Evolutionary conservation across 2,329 filamentous ascomycete species (phyloP).

Genomic region (Juglanconis sp.): DNA sequence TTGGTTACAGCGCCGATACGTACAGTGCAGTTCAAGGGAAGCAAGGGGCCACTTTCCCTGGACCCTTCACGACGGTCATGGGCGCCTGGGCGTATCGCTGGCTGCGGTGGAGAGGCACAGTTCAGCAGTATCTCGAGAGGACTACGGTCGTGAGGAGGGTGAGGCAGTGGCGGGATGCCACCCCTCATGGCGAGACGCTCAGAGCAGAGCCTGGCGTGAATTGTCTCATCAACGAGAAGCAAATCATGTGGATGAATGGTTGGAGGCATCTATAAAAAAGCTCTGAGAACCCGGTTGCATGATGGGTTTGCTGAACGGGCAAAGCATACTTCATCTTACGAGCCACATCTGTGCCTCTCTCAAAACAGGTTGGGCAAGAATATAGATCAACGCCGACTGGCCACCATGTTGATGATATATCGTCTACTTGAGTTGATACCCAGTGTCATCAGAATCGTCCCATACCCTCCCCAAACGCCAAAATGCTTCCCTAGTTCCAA

Average conservation of each 20-base stretch:
- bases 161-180: conserved; percentile 36
- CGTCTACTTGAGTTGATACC: not conserved
- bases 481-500: not conserved
- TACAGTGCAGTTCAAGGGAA: conserved; percentile 46
- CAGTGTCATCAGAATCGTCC: not conserved
- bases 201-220: conserved; percentile 42
- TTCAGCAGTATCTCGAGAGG: conserved; percentile 36
- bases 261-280: conserved; percentile 50
- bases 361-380: not conserved
- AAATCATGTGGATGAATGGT: conserved; percentile 55
- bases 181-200: conserved; percentile 26
- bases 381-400: not conserved
- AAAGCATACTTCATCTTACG: not conserved
- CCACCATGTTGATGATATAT: not conserved
- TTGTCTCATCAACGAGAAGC: conserved; percentile 59
- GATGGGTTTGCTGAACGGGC: not conserved
- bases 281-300: not conserved
- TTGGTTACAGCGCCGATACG: conserved; percentile 57
- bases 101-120: conserved; percentile 39
- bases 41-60: conserved; percentile 45
- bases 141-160: conserved; percentile 38
- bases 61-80: conserved; percentile 42
- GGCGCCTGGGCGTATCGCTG: conserved; percentile 60
- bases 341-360: too few relatives aligned
- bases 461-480: not conserved